These are phyloP conservation scores for Leishmania lainsoni DNA, from an alignment of 208 protist species.

Conservation along the genomic window DNA sequence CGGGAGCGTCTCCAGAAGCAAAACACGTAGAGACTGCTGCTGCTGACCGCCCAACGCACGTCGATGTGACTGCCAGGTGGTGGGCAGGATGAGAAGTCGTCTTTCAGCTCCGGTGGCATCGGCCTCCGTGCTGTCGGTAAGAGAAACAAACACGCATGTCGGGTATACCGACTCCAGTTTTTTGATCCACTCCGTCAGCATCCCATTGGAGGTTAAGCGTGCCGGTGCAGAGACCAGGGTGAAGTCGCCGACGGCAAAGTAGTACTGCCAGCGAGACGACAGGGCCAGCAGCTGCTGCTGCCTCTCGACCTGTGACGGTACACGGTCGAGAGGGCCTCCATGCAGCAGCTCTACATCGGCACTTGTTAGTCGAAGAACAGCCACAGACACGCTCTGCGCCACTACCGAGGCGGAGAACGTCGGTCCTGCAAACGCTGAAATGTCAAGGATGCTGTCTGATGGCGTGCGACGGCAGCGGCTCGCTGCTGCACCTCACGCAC, in stretches of 20 bases:
- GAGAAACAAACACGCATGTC: slow-evolving; percentile 6
- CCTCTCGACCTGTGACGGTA: neutral
- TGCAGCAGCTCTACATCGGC: slow-evolving; percentile 19
- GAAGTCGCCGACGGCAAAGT: slow-evolving; percentile 16
- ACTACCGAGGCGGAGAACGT: neutral
- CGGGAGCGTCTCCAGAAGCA: slow-evolving; percentile 10
- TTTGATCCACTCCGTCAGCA: slow-evolving; percentile 11
- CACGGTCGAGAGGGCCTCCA: slow-evolving; percentile 5
- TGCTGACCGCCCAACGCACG: neutral
- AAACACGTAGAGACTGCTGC: slow-evolving; percentile 6
- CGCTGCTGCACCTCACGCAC: slow-evolving; percentile 12
- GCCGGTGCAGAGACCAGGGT: slow-evolving; percentile 9
- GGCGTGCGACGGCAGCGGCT: neutral
- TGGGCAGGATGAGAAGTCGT: neutral
- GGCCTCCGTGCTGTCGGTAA: neutral
- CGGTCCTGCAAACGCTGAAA: neutral
- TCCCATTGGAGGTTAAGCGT: neutral
- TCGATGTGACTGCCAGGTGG: neutral
- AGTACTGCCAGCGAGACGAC: slow-evolving; percentile 19
- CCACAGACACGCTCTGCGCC: neutral
- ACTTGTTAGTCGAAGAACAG: slow-evolving; percentile 11
- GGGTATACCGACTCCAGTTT: slow-evolving; percentile 7
- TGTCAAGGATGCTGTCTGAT: neutral
- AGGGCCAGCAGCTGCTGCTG: slow-evolving; percentile 3
- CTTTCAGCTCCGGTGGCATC: neutral